Percentiles rank a stretch among this genome's conserved stretches.
phyloP scores from a whole-genome alignment of 371 early-diverging fungal genomes.

The Apophysomyces ossiformis region DNA sequence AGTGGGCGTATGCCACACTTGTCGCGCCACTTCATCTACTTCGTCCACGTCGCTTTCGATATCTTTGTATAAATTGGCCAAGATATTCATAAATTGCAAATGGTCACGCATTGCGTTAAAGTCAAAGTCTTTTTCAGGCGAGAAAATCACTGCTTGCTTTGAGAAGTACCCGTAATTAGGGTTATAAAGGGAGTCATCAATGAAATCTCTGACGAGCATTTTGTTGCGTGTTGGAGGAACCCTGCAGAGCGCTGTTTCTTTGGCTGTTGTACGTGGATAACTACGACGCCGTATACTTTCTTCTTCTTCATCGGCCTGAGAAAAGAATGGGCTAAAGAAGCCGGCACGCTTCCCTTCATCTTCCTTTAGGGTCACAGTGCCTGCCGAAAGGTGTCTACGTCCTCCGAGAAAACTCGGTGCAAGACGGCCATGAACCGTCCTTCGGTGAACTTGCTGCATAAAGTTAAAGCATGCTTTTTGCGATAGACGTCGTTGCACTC shows the following conservation, averaged over 20 bases:
- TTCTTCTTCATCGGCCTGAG: slow-evolving; percentile 34
- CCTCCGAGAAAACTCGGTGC: background rate
- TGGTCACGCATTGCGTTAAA: slow-evolving; percentile 75
- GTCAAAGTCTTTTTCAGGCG: slow-evolving; percentile 75
- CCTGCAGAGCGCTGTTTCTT: slow-evolving; percentile 35
- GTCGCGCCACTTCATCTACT: slow-evolving; percentile 70
- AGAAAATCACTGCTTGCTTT: slow-evolving; percentile 90
- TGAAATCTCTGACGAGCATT: slow-evolving; percentile 90
- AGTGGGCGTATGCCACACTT: slow-evolving; percentile 98
- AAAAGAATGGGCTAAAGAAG: slow-evolving; percentile 28
- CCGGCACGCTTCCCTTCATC: background rate
- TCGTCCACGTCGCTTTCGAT: slow-evolving; percentile 72
- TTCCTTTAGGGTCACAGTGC: background rate
- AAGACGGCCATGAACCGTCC: background rate
- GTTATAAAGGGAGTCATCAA: slow-evolving; percentile 95
- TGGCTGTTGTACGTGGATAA: slow-evolving; percentile 48
- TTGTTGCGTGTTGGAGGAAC: slow-evolving; percentile 62
- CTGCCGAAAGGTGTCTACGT: slow-evolving; percentile 3
- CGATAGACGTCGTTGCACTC: slow-evolving; percentile 8
- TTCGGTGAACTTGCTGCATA: background rate
- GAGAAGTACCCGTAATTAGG: slow-evolving; percentile 97
- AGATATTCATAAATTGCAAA: slow-evolving; percentile 78
- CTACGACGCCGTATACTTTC: slow-evolving; percentile 32
- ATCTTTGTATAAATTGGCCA: slow-evolving; percentile 81
- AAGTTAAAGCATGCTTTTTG: background rate